A percentile compares a stretch with the other conserved stretches of the same genome.
These are phyloP conservation scores for Phytophthora ramorum DNA, from an alignment of 352 stramenopile species.

Conservation along the genomic window DNA sequence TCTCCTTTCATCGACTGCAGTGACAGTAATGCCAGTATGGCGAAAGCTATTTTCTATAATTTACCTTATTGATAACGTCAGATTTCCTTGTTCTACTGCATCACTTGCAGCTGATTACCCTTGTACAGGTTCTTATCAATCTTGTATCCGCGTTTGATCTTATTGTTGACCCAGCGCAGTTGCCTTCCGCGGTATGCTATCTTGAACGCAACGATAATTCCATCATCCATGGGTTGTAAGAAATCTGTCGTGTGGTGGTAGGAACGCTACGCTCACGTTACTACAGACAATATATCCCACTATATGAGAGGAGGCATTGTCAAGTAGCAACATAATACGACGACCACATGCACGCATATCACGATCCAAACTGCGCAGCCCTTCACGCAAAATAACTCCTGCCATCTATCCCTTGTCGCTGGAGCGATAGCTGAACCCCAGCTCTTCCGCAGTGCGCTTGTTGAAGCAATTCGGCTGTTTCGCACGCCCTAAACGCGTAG, in stretches of 20 bases:
- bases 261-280: not conserved
- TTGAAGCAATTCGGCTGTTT: too few relatives aligned
- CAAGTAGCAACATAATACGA: not conserved
- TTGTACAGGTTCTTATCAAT: not conserved
- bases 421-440: too few relatives aligned
- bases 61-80: constrained; percentile 11
- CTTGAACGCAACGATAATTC: constrained; percentile 8
- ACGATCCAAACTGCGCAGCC: too few relatives aligned
- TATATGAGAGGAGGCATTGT: constrained; percentile 6
- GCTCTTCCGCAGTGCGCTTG: too few relatives aligned
- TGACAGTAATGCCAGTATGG: constrained; percentile 6
- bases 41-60: constrained; percentile 8
- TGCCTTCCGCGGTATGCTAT: not conserved
- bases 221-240: constrained; percentile 3
- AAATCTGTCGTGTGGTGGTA: not conserved
- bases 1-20: too few relatives aligned
- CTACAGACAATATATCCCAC: not conserved
- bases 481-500: too few relatives aligned
- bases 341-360: constrained; percentile 1
- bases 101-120: not conserved
- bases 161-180: not conserved
- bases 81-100: not conserved
- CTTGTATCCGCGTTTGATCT: not conserved
- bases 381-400: too few relatives aligned
- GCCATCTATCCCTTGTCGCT: too few relatives aligned